These are phyloP conservation scores for Coemansia furcata DNA, from an alignment of 192 early-diverging fungal species.

Conservation along the genomic window DNA sequence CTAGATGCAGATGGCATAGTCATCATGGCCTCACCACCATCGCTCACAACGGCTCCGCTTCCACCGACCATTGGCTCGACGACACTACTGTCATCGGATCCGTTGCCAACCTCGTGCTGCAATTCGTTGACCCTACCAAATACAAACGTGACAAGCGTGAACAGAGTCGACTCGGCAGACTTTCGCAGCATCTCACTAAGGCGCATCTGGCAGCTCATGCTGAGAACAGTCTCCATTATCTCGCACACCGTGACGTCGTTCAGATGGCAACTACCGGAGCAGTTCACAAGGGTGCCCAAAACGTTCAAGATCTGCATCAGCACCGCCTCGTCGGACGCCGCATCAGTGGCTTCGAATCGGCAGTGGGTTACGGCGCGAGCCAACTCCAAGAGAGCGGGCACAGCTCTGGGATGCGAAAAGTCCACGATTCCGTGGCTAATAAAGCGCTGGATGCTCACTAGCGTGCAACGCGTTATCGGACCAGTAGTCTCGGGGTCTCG, in stretches of 20 bases:
- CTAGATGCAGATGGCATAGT: slow-evolving; percentile 31
- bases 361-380: slow-evolving; percentile 87
- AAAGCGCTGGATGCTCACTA: slow-evolving; percentile 87
- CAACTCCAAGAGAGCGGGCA: slow-evolving; percentile 39
- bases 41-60: not conserved
- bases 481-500: slow-evolving; percentile 91
- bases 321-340: slow-evolving; percentile 92
- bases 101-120: slow-evolving; percentile 2
- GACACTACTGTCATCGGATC: not conserved
- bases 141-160: slow-evolving; percentile 46
- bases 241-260: slow-evolving; percentile 94
- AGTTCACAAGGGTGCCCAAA: slow-evolving; percentile 70
- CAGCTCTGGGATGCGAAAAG: slow-evolving; percentile 20
- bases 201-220: slow-evolving; percentile 94
- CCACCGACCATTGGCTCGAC: not conserved
- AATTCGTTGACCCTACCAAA: slow-evolving; percentile 38
- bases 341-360: slow-evolving; percentile 93
- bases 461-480: slow-evolving; percentile 88
- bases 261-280: slow-evolving; percentile 64
- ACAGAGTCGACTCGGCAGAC: slow-evolving; percentile 51
- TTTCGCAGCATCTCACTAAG: slow-evolving; percentile 64
- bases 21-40: slow-evolving; percentile 13
- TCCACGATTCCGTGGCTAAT: slow-evolving; percentile 76
- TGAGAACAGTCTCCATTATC: slow-evolving; percentile 96
- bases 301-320: slow-evolving; percentile 86